Conservation (phyloP, 352 stramenopile genomes). For the Pythium sukuiense region DNA sequence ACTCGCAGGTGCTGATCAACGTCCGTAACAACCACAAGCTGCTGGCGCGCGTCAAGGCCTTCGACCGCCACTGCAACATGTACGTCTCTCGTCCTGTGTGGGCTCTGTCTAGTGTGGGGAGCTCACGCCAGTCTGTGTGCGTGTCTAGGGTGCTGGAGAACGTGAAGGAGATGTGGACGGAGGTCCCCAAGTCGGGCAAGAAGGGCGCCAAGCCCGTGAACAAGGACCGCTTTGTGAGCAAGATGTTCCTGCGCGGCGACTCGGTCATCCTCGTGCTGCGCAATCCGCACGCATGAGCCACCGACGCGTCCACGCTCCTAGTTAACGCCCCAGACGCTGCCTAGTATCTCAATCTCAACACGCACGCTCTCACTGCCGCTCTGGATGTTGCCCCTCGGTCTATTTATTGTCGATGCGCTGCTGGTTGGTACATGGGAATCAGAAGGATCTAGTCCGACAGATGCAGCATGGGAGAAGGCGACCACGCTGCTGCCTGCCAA, state of each 20-base stretch:
- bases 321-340: not conserved
- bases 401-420: not conserved
- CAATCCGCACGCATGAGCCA: slow-evolving; percentile 90
- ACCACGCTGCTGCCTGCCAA: not conserved
- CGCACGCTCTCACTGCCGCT: not conserved
- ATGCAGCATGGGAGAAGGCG: not conserved
- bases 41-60: slow-evolving; percentile 98
- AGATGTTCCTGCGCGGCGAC: slow-evolving; percentile 99
- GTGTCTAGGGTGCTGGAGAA: slow-evolving; percentile 95
- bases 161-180: slow-evolving; percentile 99
- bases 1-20: slow-evolving; percentile 99
- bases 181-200: slow-evolving; percentile 96
- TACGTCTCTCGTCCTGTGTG: slow-evolving; percentile 40
- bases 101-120: not conserved
- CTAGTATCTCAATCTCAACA: slow-evolving; percentile 4
- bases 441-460: not conserved
- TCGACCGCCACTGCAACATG: slow-evolving; percentile 99
- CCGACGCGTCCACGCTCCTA: slow-evolving; percentile 10
- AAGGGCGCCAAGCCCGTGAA: slow-evolving; percentile 96
- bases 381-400: not conserved
- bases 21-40: slow-evolving; percentile 99
- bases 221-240: slow-evolving; percentile 98
- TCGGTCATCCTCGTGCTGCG: slow-evolving; percentile 98
- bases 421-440: not conserved
- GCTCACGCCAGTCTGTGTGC: slow-evolving; percentile 1